phyloP scores from a whole-genome alignment of 441 rosid genomes.

The Flueggea neowawraea region DNA sequence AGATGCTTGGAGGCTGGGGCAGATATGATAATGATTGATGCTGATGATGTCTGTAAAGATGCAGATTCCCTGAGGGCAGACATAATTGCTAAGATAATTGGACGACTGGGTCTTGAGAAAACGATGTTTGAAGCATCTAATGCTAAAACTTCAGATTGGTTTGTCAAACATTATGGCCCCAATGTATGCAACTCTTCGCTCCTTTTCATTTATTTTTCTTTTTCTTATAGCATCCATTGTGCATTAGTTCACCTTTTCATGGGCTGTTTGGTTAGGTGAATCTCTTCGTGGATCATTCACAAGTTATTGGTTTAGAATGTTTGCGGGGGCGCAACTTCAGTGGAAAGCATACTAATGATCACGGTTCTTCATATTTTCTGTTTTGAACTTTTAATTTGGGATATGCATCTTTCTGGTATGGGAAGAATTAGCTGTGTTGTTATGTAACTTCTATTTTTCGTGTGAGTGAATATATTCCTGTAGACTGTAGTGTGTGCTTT shows the following conservation, averaged over 20 bases:
- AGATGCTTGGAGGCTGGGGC: conserved; percentile 97
- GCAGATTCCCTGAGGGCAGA: conserved; percentile 69
- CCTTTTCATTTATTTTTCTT: not conserved
- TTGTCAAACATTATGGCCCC: conserved; percentile 71
- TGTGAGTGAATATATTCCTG: not conserved
- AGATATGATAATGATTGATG: conserved; percentile 92
- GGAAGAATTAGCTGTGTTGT: not conserved
- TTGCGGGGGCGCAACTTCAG: conserved; percentile 70
- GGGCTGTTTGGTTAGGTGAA: conserved; percentile 56
- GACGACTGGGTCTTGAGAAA: conserved; percentile 87
- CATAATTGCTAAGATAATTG: conserved; percentile 75
- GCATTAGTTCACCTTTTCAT: conserved; percentile 1
- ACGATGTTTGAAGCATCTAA: conserved; percentile 94
- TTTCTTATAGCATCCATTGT: not conserved
- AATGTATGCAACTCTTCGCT: conserved; percentile 35
- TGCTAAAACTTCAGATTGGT: conserved; percentile 75
- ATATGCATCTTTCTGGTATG: not conserved
- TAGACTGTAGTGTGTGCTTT: not conserved
- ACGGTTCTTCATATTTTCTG: conserved; percentile 45
- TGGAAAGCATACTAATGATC: conserved; percentile 44
- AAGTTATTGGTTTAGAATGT: conserved; percentile 82
- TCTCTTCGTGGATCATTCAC: conserved; percentile 89
- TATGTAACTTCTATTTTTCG: not conserved
- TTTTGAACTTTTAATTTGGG: conserved; percentile 19
- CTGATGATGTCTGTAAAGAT: conserved; percentile 83